Percentiles rank a stretch among this genome's conserved stretches.
Evolutionary conservation across 2,329 filamentous ascomycete species (phyloP).

Genomic region (Gliomastix tumulicola): DNA sequence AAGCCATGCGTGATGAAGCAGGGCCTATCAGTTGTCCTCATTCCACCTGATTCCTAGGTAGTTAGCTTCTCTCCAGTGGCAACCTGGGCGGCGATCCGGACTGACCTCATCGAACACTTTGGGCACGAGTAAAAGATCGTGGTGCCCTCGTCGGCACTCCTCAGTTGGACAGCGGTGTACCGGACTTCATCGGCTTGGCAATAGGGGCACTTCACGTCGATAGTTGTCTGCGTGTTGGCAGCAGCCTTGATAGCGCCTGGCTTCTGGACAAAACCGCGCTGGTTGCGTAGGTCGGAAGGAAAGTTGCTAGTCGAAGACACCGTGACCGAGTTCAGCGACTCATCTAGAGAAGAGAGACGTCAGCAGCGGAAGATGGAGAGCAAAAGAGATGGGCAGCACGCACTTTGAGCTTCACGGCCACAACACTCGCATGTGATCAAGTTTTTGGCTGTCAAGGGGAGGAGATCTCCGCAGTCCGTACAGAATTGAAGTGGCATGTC

Average conservation of each 20-base stretch:
- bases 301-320: constrained; percentile 7
- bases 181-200: constrained; percentile 6
- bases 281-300: constrained; percentile 6
- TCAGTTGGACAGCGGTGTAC: constrained; percentile 8
- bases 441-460: constrained; percentile 4
- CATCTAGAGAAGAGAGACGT: constrained; percentile 2
- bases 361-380: background rate
- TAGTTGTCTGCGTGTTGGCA: constrained; percentile 4
- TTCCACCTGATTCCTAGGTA: constrained; percentile 4
- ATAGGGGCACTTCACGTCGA: constrained; percentile 5
- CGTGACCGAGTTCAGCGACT: constrained; percentile 1
- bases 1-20: too few relatives aligned
- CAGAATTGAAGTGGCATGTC: constrained; percentile 10
- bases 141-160: constrained; percentile 8
- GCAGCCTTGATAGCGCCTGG: background rate
- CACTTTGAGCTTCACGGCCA: too few relatives aligned
- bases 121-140: constrained; percentile 9
- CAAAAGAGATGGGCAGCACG: too few relatives aligned
- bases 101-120: constrained; percentile 5
- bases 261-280: constrained; percentile 2
- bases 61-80: background rate
- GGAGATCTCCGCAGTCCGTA: constrained; percentile 7
- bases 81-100: background rate
- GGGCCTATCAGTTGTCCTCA: constrained; percentile 7
- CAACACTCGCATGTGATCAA: constrained; percentile 5